phyloP scores from a whole-genome alignment of 75 land plant genomes.

The Picea sitchensis region DNA sequence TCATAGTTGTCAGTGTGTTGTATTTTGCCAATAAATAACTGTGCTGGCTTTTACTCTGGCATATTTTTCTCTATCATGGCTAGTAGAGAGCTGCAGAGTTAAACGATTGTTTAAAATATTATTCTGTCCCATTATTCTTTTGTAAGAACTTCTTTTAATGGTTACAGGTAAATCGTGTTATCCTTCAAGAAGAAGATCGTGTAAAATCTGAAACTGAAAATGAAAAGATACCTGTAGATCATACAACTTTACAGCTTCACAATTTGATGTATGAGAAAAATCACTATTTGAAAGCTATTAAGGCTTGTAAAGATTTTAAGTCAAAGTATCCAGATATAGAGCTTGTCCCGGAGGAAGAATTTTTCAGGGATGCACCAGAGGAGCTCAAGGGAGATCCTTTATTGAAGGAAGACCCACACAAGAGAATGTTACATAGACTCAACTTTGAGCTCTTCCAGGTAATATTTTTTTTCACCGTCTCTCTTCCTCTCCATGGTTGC shows the following conservation, averaged over 20 bases:
- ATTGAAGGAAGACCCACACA: slow-evolving; percentile 62
- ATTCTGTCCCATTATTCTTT: neutral
- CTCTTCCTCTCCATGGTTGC: neutral
- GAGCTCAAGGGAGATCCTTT: slow-evolving; percentile 50
- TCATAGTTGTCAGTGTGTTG: too few relatives aligned
- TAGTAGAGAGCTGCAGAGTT: neutral
- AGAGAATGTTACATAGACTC: slow-evolving; percentile 89
- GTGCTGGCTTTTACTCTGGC: neutral
- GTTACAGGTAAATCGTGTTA: slow-evolving; percentile 73
- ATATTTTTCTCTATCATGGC: neutral
- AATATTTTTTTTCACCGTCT: neutral
- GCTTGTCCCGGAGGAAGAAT: slow-evolving; percentile 89
- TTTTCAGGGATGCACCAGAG: slow-evolving; percentile 70
- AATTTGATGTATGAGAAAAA: slow-evolving; percentile 95
- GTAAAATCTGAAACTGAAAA: slow-evolving; percentile 82
- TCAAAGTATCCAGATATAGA: slow-evolving; percentile 95
- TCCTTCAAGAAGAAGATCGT: slow-evolving; percentile 88
- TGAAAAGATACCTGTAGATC: slow-evolving; percentile 89
- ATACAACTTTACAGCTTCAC: slow-evolving; percentile 89
- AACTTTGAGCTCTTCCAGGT: slow-evolving; percentile 95
- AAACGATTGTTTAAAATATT: neutral
- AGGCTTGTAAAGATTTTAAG: slow-evolving; percentile 94
- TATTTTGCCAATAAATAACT: too few relatives aligned
- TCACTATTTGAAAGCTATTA: slow-evolving; percentile 92
- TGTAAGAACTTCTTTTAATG: neutral